These are phyloP conservation scores for Botrytis sinoallii DNA, from an alignment of 2,329 filamentous ascomycete species.

Conservation along the genomic window DNA sequence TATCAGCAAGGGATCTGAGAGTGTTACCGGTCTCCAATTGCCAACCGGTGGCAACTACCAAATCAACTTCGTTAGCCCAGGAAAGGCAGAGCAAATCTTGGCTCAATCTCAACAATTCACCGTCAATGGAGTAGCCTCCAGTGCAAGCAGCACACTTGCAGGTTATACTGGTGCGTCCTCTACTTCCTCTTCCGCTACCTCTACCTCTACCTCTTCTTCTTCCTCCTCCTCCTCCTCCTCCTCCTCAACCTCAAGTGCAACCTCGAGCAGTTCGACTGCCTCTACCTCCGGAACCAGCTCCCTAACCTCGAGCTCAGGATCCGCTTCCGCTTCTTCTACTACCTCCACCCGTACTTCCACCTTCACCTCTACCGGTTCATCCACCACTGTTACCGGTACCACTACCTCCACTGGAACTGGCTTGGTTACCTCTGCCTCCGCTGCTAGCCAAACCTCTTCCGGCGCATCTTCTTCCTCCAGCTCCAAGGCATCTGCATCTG, in stretches of 20 bases:
- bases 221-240: neutral
- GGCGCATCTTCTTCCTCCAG: neutral
- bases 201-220: neutral
- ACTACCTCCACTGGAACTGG: neutral
- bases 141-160: conserved; percentile 18
- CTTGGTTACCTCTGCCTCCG: neutral
- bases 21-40: conserved; percentile 10
- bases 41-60: conserved; percentile 17
- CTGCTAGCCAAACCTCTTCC: neutral
- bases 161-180: conserved; percentile 20
- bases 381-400: neutral
- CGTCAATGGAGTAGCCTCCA: conserved; percentile 12
- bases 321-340: neutral
- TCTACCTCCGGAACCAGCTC: neutral
- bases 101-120: conserved; percentile 19
- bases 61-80: conserved; percentile 20
- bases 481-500: neutral
- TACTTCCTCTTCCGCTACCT: conserved; percentile 5
- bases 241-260: neutral
- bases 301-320: conserved; percentile 2
- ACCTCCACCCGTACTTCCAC: neutral
- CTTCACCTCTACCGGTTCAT: neutral
- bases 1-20: conserved; percentile 3
- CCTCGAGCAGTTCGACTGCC: neutral
- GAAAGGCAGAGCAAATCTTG: conserved; percentile 15